Conservation (phyloP, 164 flowering plant genomes). For the Malania oleifera region DNA sequence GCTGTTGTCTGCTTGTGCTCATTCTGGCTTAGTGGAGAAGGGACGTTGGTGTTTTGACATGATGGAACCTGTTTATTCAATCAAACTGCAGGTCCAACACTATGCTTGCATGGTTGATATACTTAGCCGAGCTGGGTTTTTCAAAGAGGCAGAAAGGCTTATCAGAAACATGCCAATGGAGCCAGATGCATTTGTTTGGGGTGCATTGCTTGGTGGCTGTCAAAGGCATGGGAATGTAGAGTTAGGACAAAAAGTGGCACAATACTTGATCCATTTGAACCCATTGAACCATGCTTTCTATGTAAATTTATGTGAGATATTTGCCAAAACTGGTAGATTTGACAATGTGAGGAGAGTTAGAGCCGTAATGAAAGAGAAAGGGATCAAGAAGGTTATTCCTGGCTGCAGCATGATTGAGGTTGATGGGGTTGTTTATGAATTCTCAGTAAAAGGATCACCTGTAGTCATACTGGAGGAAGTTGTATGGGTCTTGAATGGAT, state of each 20-base stretch:
- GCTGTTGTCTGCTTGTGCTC: conserved; percentile 78
- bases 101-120: conserved; percentile 79
- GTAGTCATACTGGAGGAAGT: conserved; percentile 34
- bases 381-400: conserved; percentile 50
- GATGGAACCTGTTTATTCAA: conserved; percentile 44
- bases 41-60: conserved; percentile 51
- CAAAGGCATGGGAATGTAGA: conserved; percentile 67
- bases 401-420: conserved; percentile 74
- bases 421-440: conserved; percentile 56
- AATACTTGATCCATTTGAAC: conserved; percentile 42
- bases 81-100: conserved; percentile 60
- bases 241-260: conserved; percentile 59
- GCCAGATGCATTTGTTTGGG: conserved; percentile 84
- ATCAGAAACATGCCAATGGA: conserved; percentile 65
- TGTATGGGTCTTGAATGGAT: conserved; percentile 24
- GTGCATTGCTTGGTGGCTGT: conserved; percentile 78
- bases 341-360: conserved; percentile 46
- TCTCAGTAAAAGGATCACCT: conserved; percentile 49
- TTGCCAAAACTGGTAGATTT: conserved; percentile 56
- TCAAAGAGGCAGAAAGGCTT: conserved; percentile 60
- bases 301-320: conserved; percentile 55
- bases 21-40: conserved; percentile 61
- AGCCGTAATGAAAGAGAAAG: conserved; percentile 46
- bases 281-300: conserved; percentile 73
- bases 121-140: conserved; percentile 55